These are phyloP conservation scores for Colletotrichum sojae DNA, from an alignment of 2,329 filamentous ascomycete genomes.

Conservation along the genomic window DNA sequence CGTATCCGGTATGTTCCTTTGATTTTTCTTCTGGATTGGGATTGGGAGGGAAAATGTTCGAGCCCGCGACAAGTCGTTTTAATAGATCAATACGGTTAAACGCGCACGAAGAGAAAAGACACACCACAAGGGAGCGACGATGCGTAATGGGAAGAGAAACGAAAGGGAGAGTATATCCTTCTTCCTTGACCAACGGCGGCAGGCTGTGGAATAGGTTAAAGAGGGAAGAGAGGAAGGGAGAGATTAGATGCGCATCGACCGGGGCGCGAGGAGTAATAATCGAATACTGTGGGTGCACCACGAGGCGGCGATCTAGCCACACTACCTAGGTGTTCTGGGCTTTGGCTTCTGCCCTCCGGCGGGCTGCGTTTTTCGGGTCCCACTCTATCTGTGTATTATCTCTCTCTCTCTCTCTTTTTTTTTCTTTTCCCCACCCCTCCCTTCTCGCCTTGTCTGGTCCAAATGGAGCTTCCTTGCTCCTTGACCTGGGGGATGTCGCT, in stretches of 20 bases:
- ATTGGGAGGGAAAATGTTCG: conserved; percentile 26
- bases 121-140: conserved; percentile 33
- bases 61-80: conserved; percentile 32
- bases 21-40: conserved; percentile 8
- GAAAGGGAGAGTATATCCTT: conserved; percentile 21
- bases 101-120: conserved; percentile 28
- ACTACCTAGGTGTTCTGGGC: background rate
- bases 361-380: too few relatives aligned
- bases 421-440: conserved; percentile 1
- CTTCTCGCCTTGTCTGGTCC: conserved; percentile 13
- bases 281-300: conserved; percentile 28
- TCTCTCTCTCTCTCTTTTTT: background rate
- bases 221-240: conserved; percentile 19
- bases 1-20: background rate
- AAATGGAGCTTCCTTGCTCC: conserved; percentile 9
- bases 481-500: conserved; percentile 38
- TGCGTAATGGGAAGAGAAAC: conserved; percentile 3
- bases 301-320: conserved; percentile 17
- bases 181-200: conserved; percentile 22
- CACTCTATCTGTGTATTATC: too few relatives aligned
- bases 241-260: background rate
- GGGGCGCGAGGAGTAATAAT: conserved; percentile 34
- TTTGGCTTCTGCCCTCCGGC: too few relatives aligned
- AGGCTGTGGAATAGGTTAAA: conserved; percentile 25
- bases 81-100: conserved; percentile 23